These are phyloP conservation scores for Microdochium bolleyi DNA, from an alignment of 2,329 filamentous ascomycete genomes.

Conservation along the genomic window DNA sequence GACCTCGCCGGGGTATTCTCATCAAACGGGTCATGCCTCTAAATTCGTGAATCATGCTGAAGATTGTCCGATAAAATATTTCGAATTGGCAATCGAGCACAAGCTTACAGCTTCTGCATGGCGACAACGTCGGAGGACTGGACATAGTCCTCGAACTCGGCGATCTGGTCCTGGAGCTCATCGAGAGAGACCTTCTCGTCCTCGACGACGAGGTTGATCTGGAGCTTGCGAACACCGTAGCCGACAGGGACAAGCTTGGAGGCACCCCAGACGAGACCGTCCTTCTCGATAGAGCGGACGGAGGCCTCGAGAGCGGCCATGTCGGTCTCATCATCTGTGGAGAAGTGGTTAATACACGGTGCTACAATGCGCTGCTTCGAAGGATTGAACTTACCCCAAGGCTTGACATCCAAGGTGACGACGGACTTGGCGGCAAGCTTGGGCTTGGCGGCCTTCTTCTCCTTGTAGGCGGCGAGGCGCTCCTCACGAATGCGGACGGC, in stretches of 20 bases:
- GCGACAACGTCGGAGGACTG: conserved; percentile 88
- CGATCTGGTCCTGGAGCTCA: conserved; percentile 80
- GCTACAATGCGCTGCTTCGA: conserved; percentile 7
- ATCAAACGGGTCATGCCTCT: conserved; percentile 15
- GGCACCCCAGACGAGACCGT: conserved; percentile 93
- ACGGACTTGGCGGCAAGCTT: conserved; percentile 95
- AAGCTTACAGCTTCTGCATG: conserved; percentile 82
- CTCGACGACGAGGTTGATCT: conserved; percentile 97
- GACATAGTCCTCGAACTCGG: conserved; percentile 84
- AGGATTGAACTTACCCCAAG: conserved; percentile 71
- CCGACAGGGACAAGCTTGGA: conserved; percentile 85
- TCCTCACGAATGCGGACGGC: conserved; percentile 77
- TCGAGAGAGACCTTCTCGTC: conserved; percentile 89
- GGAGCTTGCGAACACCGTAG: conserved; percentile 98
- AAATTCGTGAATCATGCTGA: conserved; percentile 20
- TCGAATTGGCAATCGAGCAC: conserved; percentile 8
- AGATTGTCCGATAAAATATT: conserved; percentile 11
- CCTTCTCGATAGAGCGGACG: conserved; percentile 79
- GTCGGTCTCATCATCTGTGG: conserved; percentile 81
- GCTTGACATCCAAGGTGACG: conserved; percentile 94
- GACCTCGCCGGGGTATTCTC: conserved; percentile 17
- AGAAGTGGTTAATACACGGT: no score
- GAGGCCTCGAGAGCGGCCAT: conserved; percentile 73
- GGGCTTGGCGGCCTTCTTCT: conserved; percentile 91
- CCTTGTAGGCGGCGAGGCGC: conserved; percentile 85